Conservation (phyloP, 768 basidiomycete genomes). For the Crucibulum laeve region DNA sequence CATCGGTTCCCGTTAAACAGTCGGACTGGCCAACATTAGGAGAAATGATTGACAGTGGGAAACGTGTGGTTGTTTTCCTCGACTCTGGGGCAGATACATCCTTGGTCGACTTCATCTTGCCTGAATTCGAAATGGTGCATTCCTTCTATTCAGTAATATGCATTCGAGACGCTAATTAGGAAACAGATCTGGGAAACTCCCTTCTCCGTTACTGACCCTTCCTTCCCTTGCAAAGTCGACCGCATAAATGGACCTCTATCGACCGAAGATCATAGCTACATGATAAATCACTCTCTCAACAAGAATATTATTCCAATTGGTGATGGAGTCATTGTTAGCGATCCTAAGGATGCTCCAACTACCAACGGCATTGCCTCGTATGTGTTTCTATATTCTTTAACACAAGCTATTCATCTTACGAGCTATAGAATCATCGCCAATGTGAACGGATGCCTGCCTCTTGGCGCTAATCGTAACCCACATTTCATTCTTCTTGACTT, state of each 20-base stretch:
- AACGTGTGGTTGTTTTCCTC: constrained; percentile 59
- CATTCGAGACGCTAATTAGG: neutral
- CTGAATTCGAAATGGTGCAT: constrained; percentile 51
- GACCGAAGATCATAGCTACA: constrained; percentile 47
- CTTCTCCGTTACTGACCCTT: constrained; percentile 42
- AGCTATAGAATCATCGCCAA: constrained; percentile 30
- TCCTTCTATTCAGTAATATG: neutral
- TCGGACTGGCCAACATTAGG: constrained; percentile 63
- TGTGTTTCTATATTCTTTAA: constrained; percentile 12
- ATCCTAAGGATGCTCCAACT: constrained; percentile 29
- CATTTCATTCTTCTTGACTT: constrained; percentile 53
- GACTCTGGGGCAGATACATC: constrained; percentile 41
- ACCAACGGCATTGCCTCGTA: constrained; percentile 35
- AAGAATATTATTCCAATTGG: constrained; percentile 33
- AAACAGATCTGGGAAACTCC: constrained; percentile 57
- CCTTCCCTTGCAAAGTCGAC: constrained; percentile 51
- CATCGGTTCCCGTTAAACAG: constrained; percentile 34
- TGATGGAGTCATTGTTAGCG: constrained; percentile 31
- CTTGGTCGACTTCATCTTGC: constrained; percentile 45
- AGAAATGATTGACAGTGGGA: constrained; percentile 54
- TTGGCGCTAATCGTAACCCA: constrained; percentile 41
- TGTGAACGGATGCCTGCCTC: constrained; percentile 36
- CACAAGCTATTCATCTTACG: neutral
- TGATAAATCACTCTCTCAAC: constrained; percentile 59
- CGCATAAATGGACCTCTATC: constrained; percentile 45